These are phyloP conservation scores for Russula griseocarnosa DNA, from an alignment of 768 basidiomycete genomes.

Conservation along the genomic window DNA sequence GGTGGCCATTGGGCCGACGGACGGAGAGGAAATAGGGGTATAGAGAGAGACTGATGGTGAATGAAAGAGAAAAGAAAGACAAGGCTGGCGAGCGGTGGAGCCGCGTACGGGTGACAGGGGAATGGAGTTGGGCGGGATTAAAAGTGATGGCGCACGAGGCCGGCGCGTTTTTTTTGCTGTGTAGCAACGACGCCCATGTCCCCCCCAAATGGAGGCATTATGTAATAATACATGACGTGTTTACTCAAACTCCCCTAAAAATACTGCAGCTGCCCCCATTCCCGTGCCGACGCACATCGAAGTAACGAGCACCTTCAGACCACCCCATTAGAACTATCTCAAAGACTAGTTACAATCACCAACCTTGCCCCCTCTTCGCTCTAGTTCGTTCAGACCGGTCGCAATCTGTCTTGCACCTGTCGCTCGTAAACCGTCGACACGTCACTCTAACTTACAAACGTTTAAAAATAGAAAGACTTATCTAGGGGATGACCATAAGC, in stretches of 20 bases:
- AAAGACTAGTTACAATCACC: slow-evolving; percentile 28
- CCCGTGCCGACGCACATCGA: slow-evolving; percentile 88
- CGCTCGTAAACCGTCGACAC: slow-evolving; percentile 46
- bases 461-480: slow-evolving; percentile 40
- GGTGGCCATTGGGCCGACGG: slow-evolving; percentile 38
- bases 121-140: neutral
- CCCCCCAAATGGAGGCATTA: neutral
- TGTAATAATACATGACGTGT: neutral
- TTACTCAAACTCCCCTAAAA: slow-evolving; percentile 50
- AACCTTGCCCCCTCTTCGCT: slow-evolving; percentile 67
- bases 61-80: slow-evolving; percentile 28
- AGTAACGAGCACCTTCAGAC: slow-evolving; percentile 65
- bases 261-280: slow-evolving; percentile 86
- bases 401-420: slow-evolving; percentile 84
- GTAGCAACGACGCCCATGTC: neutral
- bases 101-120: neutral
- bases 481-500: slow-evolving; percentile 81
- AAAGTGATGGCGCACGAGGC: too few relatives aligned
- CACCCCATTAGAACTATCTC: neutral
- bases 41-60: neutral
- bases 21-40: slow-evolving; percentile 16
- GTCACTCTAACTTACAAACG: slow-evolving; percentile 26
- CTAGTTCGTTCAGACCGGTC: slow-evolving; percentile 73
- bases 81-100: slow-evolving; percentile 7
- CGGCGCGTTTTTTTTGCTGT: neutral